These are phyloP conservation scores for Chondrostereum purpureum DNA, from an alignment of 1,284 basidiomycete genomes.

Conservation along the genomic window DNA sequence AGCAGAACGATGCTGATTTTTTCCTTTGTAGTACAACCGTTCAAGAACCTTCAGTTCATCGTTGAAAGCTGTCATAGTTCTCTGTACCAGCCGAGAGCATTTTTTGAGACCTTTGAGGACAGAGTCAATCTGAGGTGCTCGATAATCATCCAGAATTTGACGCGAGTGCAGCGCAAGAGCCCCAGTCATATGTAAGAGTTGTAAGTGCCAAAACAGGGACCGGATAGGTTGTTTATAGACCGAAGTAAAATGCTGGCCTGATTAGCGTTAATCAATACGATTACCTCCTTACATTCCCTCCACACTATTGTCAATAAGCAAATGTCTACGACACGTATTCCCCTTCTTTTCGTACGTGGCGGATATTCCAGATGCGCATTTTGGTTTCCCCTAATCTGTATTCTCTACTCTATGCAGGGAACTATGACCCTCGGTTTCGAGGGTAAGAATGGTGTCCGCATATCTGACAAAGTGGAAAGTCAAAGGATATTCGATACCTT, in stretches of 20 bases:
- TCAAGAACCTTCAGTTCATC: slow-evolving; percentile 59
- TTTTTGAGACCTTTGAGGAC: slow-evolving; percentile 56
- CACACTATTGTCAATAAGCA: too few relatives aligned
- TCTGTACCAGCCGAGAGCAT: slow-evolving; percentile 44
- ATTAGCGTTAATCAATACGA: too few relatives aligned
- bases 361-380: neutral
- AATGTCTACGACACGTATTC: slow-evolving; percentile 24
- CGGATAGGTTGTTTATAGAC: too few relatives aligned
- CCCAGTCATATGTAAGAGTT: too few relatives aligned
- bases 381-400: too few relatives aligned
- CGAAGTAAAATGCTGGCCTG: too few relatives aligned
- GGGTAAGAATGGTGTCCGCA: slow-evolving; percentile 37
- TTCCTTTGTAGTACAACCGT: slow-evolving; percentile 70
- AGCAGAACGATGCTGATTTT: slow-evolving; percentile 69
- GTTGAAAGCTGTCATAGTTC: slow-evolving; percentile 33
- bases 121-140: slow-evolving; percentile 33
- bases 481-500: slow-evolving; percentile 43
- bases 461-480: slow-evolving; percentile 28
- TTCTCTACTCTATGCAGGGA: too few relatives aligned
- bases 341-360: slow-evolving; percentile 32
- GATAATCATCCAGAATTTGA: neutral
- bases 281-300: too few relatives aligned
- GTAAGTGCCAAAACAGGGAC: too few relatives aligned
- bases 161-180: neutral
- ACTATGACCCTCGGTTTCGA: slow-evolving; percentile 43